Base-by-base conservation (phyloP, 2,329 filamentous ascomycete species). In the Phyllosticta citrichinensis region DNA sequence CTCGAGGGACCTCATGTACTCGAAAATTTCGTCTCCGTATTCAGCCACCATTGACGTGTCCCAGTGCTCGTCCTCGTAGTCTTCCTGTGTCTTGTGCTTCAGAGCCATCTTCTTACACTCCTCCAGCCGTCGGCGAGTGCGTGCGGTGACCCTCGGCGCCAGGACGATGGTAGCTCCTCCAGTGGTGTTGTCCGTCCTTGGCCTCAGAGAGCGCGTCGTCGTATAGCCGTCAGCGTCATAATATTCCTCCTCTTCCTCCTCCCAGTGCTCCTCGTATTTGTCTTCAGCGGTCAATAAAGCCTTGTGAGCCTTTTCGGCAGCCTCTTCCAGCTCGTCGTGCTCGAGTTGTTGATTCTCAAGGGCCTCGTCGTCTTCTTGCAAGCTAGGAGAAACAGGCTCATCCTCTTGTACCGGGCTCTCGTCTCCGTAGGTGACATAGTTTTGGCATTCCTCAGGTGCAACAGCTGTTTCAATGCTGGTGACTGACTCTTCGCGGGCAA, bases 21-120 rank as follows among this genome's bases (percentile, higher is more conserved):
- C 81, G 69, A 97, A 97, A 67, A 99, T 97, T 69, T 99, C 94
- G 17, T 96, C 91, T 55, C 88, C 88, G 70, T 99, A 99, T 71
- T 97, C 93, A 11, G 92, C 89, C 57, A 97, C 94, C 94, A 99
- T 97, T 71, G 89, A 96, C 35, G 93, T 91, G 71, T 97, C 94
- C 85, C 88, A 96, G 58, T 83, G 80, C 71, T 97, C 93, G 65
- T 97, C 93, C 64, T 96, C 89, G 53, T 91, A 79, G 62, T 96
- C 91, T 62, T 94, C 89, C 4, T 77, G 73, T 0, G 84, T 85
- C 25, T 83, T 81, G 27, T 82, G 85, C 30, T 77, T 75, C 66
- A 90, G 84, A 14, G 96, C 89, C 63, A 86, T 80, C 6, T 80
- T 70, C 68, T 82, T 86, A 2, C 86, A 85, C 56, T 80, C 77